Evolutionary conservation across 305 asterid species (phyloP).

Genomic region (Fraxinus floribunda): DNA sequence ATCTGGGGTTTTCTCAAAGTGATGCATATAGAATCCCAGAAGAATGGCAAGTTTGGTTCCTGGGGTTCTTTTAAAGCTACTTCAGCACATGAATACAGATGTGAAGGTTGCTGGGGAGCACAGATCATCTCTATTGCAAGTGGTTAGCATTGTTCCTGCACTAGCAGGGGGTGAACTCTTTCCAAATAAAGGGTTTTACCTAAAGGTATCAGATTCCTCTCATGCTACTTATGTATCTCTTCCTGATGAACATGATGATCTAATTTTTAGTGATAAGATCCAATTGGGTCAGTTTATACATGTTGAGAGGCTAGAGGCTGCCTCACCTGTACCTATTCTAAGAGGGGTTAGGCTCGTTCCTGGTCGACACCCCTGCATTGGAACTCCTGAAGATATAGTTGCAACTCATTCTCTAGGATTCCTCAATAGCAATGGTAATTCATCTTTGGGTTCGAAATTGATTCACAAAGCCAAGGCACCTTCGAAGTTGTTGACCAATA

Average conservation of each 20-base stretch:
- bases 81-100: conserved; percentile 21
- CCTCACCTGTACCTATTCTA: not conserved
- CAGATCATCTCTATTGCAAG: conserved; percentile 51
- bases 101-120: conserved; percentile 51
- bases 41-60: conserved; percentile 49
- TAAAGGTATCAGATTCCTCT: conserved; percentile 60
- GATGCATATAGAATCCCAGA: conserved; percentile 26
- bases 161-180: conserved; percentile 53
- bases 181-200: conserved; percentile 47
- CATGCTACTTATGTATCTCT: conserved; percentile 33
- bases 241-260: conserved; percentile 36
- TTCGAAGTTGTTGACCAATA: conserved; percentile 32
- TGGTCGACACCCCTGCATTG: not conserved
- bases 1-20: conserved; percentile 31
- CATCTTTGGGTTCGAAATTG: conserved; percentile 41
- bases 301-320: conserved; percentile 42
- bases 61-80: conserved; percentile 48
- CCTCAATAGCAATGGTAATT: conserved; percentile 53
- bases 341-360: not conserved
- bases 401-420: conserved; percentile 71
- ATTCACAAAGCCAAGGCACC: conserved; percentile 33
- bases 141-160: conserved; percentile 53
- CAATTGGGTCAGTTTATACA: conserved; percentile 50
- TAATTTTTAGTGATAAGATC: conserved; percentile 53
- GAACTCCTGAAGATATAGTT: not conserved